Base-by-base conservation (phyloP, 768 basidiomycete species). In the Scleroderma bovista region DNA sequence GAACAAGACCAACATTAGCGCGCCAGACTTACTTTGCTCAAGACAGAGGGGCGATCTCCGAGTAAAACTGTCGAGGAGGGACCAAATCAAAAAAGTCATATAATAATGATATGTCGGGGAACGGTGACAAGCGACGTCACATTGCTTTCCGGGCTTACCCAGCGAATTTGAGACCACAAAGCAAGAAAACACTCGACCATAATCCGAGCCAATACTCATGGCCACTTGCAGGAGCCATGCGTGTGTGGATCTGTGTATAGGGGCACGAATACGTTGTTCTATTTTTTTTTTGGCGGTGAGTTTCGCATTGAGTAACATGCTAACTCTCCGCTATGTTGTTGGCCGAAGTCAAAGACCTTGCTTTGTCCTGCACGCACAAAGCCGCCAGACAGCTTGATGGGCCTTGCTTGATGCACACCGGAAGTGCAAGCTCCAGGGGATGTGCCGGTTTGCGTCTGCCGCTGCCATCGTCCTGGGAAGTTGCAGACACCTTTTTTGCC, bases 291-390 rank as follows among this genome's bases (percentile, higher is more conserved):
- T 46, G 6, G 29, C 13, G 10, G 38, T 39, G 39, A 23, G 47
- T 47, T 33, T 12, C 9, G 26, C 26, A 4, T 29, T 9, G 31
- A 26, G 47, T 15, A 15, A 2, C 24, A 26, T 22, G 26, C 12
- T 26, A 17, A 31, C 22, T 15, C 8, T n/a, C 49, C 40, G 41
- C 38, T 42, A 41, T 22, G 19, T 33, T 45, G 20, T 42, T 39
- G 7, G 22, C 33, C 33, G 32, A 13, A 33, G 33, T 40, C 19
- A 33, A 22, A 26, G 29, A n/a, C n/a, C n/a, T 52, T 58, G 57
- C 57, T 56, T 58, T 58, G 52, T 58, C 44, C 46, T 33, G 29
- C 32, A 26, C 47, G 50, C 22, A 56, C 51, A 47, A 48, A 19
- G n/a, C 23, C 33, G 46, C 42, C 47, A 38, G 44, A 24, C 22